Percentiles rank a stretch among this genome's conserved stretches.
Evolutionary conservation across 2,329 filamentous ascomycete genomes (phyloP).

Genomic region (Monosporascus sp.): DNA sequence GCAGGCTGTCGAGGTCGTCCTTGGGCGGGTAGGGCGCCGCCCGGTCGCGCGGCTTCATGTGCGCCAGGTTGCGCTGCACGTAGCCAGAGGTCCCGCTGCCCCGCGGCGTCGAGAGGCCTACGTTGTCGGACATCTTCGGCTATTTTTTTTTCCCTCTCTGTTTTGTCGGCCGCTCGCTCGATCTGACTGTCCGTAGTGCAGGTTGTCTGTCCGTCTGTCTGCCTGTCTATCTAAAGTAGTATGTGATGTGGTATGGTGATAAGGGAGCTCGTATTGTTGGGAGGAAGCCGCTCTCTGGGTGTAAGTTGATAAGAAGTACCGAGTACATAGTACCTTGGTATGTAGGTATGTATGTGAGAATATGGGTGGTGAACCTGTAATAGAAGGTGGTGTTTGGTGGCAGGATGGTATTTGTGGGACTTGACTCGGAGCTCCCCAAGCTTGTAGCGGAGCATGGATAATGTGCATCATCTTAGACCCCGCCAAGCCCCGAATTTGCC

Average conservation of each 20-base stretch:
- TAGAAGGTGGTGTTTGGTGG: constrained; percentile 15
- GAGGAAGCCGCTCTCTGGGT: too few species aligned
- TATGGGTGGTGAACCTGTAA: neutral
- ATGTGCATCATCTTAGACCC: neutral
- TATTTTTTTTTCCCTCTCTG: neutral
- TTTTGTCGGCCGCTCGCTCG: too few species aligned
- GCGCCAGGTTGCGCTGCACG: constrained; percentile 90
- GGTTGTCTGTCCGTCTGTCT: neutral
- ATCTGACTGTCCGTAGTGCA: too few species aligned
- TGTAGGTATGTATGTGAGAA: too few species aligned
- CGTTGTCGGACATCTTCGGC: constrained; percentile 81
- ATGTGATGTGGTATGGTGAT: too few species aligned
- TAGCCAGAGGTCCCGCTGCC: constrained; percentile 96
- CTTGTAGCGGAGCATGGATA: neutral
- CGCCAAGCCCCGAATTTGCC: constrained; percentile 5
- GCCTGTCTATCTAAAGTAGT: neutral
- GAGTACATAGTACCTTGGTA: too few species aligned
- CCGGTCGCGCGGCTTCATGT: constrained; percentile 78
- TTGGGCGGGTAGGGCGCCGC: constrained; percentile 68
- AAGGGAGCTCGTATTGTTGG: too few species aligned
- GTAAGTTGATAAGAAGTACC: too few species aligned
- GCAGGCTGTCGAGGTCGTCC: constrained; percentile 58
- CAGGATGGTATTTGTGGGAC: constrained; percentile 8
- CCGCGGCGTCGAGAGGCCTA: constrained; percentile 88
- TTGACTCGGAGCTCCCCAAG: constrained; percentile 7